Percentiles rank a stretch among this genome's conserved stretches.
Evolutionary conservation across 352 stramenopile genomes (phyloP).

Genomic region (Phytophthora agathidicida): DNA sequence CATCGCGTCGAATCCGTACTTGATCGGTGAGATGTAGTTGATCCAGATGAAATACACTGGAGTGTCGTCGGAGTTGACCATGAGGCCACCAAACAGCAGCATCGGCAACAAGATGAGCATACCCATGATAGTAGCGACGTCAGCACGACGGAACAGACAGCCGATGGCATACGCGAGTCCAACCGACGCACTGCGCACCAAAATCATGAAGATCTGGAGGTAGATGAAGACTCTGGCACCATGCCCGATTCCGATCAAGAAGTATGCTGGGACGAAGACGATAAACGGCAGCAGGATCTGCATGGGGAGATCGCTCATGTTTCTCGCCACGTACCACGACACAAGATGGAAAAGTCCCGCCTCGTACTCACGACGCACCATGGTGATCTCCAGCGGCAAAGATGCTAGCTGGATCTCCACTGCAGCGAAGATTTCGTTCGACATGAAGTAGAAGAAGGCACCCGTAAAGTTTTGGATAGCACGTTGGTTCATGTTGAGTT

Average conservation of each 20-base stretch:
- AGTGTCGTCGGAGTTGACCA: constrained; percentile 46
- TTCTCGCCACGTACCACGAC: constrained; percentile 56
- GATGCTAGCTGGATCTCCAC: constrained; percentile 22
- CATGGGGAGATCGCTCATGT: constrained; percentile 52
- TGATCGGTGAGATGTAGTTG: constrained; percentile 64
- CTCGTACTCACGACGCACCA: constrained; percentile 54
- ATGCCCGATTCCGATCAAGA: constrained; percentile 48
- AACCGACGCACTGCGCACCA: constrained; percentile 11
- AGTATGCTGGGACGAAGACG: constrained; percentile 45
- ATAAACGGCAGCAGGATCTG: constrained; percentile 51
- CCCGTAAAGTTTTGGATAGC: constrained; percentile 52
- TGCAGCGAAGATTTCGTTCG: constrained; percentile 45
- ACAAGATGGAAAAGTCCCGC: constrained; percentile 43
- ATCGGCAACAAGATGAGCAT: constrained; percentile 55
- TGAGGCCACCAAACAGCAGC: constrained; percentile 53
- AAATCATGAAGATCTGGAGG: constrained; percentile 45
- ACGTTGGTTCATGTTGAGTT: constrained; percentile 43
- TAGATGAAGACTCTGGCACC: constrained; percentile 41
- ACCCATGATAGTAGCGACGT: constrained; percentile 47
- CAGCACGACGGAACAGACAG: constrained; percentile 32
- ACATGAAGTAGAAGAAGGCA: constrained; percentile 48
- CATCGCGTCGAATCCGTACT: constrained; percentile 51
- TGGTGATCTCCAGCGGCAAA: constrained; percentile 36
- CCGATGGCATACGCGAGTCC: constrained; percentile 44
- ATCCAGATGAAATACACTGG: constrained; percentile 62